phyloP scores from a whole-genome alignment of 306 rosid genomes.

The Alnus glutinosa region DNA sequence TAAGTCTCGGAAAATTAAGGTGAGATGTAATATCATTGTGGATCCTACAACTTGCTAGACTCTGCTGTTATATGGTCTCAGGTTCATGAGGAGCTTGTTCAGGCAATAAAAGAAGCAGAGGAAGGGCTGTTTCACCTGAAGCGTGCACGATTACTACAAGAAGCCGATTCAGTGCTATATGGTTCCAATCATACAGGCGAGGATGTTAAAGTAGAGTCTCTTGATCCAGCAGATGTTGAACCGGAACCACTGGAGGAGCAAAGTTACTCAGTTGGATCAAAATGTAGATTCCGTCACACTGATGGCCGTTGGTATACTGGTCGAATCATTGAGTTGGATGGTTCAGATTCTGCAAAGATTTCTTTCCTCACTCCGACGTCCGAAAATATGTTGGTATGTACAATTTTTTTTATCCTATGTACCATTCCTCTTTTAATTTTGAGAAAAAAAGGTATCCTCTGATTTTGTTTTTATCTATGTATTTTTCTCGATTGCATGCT shows the following conservation, averaged over 20 bases:
- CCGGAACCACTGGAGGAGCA: conserved; percentile 56
- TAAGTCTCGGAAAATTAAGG: not conserved
- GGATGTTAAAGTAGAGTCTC: conserved; percentile 53
- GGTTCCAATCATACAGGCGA: conserved; percentile 38
- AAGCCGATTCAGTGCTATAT: conserved; percentile 62
- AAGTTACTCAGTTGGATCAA: conserved; percentile 70
- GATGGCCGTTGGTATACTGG: conserved; percentile 96
- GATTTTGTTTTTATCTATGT: conserved; percentile 10
- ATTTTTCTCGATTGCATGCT: conserved; percentile 6
- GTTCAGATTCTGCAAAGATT: conserved; percentile 59
- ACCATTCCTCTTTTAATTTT: conserved; percentile 3
- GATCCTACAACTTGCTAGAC: conserved; percentile 9
- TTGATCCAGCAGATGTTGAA: conserved; percentile 54
- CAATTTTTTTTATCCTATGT: not conserved
- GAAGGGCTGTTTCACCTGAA: conserved; percentile 87
- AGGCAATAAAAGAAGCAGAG: conserved; percentile 85
- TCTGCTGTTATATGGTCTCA: conserved; percentile 29
- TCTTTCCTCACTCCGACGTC: conserved; percentile 88
- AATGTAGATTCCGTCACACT: conserved; percentile 78
- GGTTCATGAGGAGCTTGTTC: conserved; percentile 83
- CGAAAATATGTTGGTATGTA: conserved; percentile 82
- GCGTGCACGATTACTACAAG: conserved; percentile 70
- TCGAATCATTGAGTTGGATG: conserved; percentile 57
- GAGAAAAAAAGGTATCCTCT: conserved; percentile 9
- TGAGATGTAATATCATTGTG: not conserved